Evolutionary conservation across 306 rosid species (phyloP), one percentile per base, ranked within the genome.

Genomic region (Erythrophleum fordii): DNA sequence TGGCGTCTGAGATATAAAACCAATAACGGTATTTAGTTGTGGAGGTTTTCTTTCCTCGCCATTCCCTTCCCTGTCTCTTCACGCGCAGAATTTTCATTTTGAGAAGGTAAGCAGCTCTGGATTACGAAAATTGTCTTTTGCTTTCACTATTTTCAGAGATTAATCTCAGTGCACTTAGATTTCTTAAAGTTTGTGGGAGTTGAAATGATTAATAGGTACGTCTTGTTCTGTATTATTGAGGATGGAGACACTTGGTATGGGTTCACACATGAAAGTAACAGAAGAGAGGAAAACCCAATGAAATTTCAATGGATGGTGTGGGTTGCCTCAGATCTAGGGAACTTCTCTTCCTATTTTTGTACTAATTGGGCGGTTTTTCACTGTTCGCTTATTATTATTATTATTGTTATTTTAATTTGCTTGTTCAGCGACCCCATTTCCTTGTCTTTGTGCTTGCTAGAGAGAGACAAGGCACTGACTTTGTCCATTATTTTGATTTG

Each of bases 241-340:
- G 10, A 66, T 66, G 51, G 51, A 80, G 45, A 78, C 51, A 78
- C 82, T 83, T 72, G 88, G 76, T 81, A 83, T 77, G 39, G 28
- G 70, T 86, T 77, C 80, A 76, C 76, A 73, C 78, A 77, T 86
- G 92, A 84, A 87, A 88, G 81, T 74, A 79, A 78, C 76, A 77
- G 39, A 69, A 37, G 48, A 67, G 62, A 77, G 66, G 59, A 46
- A 69, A 73, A 85, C 58, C 10, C 72, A 56, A 64, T 46, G 75
- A 26, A 48, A 51, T 77, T 81, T 77, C 80, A 49, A 68, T 85
- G 90, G 89, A 73, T 79, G 58, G 74, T 59, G 67, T 80, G 83
- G 65, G 72, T 89, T 91, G 85, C 92, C 91, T 83, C 25, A 76
- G 87, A 81, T 83, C 49, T 58, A 83, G 86, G 96, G 83, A 91